Percentiles rank a stretch among this genome's conserved stretches.
phyloP scores from a whole-genome alignment of 2,329 filamentous ascomycete genomes.

The Cladosporium velox region DNA sequence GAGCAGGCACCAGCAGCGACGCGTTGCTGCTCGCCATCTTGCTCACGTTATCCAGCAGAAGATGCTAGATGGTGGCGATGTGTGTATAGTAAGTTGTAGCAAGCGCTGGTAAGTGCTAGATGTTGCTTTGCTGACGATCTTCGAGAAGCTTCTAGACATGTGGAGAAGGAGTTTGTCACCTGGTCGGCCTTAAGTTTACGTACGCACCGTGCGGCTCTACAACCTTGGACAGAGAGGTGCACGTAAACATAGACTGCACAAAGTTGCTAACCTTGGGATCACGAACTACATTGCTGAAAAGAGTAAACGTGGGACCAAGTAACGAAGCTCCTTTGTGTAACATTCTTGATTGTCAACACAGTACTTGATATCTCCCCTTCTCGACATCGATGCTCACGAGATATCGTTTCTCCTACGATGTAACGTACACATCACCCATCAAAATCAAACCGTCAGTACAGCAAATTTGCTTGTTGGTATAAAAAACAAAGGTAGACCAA shows the following conservation, averaged over 20 bases:
- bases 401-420: neutral
- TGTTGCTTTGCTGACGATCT: conserved; percentile 1
- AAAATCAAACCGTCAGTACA: neutral
- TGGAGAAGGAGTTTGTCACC: neutral
- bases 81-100: neutral
- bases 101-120: neutral
- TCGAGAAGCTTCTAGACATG: conserved; percentile 14
- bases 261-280: no score
- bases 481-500: neutral
- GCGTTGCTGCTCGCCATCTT: neutral
- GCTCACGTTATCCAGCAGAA: conserved; percentile 13
- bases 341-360: neutral
- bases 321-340: no score
- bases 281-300: no score
- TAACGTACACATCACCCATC: neutral
- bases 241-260: no score
- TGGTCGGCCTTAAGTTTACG: no score
- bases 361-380: no score
- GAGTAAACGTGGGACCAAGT: no score
- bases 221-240: no score
- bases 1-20: conserved; percentile 7
- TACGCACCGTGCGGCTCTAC: no score
- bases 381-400: no score
- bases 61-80: conserved; percentile 15
- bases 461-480: neutral